Evolutionary conservation across 2,329 filamentous ascomycete species (phyloP), one percentile per base, ranked within the genome.

Genomic region (Aspergillus sp.): DNA sequence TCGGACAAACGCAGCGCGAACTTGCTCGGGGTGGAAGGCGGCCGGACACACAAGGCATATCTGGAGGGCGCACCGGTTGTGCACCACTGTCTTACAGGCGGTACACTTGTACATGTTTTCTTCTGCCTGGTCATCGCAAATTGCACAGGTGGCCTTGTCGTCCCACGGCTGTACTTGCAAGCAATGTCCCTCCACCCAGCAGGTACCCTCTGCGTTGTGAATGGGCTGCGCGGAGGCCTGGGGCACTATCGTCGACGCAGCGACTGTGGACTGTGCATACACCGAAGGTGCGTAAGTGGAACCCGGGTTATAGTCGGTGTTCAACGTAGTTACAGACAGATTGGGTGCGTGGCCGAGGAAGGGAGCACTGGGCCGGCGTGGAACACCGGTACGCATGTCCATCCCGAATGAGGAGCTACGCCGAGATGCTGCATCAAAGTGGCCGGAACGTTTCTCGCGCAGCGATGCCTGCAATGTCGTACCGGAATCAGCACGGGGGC

Each of bases 321-420:
- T 77, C 52, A 81, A 64, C 2, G 75, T 78, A 13, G 74, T 80
- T 61, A 82, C 79, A 1, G 80, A 80, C 19, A 76, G 67, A 50
- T 76, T 78, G 5, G 74, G 74, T 55, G 84, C 81, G 73, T 89
- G 87, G 52, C 84, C 82, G 38, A 91, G 81, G 78, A 94, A 92
- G 4, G 92, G 91, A 32, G 89, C 79, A 73, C 86, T 91, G 5
- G 90, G 89, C 45, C 79, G 81, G 67, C 85, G 81, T 51, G 84
- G 79, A 58, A 77, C 67, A 12, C 69, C 68, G 12, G 83, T 84
- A 66, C 88, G 84, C 73, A 87, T 88, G 67, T 91, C 91, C 72
- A 93, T 82, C 30, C 89, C 91, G 76, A 97, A 96, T 1, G 93
- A 96, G n/a, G 93, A 96, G 79, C 93, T 97, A 66, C 94, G 87